Evolutionary conservation across 352 stramenopile species (phyloP).

Genomic region (Phytophthora hibernalis): DNA sequence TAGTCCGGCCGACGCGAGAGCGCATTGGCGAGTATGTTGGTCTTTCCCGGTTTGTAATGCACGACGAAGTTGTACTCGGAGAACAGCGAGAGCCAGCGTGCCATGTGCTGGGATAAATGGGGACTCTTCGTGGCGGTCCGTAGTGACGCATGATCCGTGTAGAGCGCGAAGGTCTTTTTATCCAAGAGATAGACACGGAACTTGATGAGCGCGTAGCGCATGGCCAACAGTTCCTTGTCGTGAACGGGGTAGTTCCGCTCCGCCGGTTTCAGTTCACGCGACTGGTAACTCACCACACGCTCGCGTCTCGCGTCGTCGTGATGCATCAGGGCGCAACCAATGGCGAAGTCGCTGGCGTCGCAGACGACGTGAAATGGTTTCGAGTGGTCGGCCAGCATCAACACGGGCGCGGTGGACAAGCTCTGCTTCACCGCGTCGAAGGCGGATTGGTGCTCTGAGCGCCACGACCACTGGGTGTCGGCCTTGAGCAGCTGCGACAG

Average conservation of each 20-base stretch:
- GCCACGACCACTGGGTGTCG: no score
- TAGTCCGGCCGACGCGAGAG: not conserved
- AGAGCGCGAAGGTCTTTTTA: no score
- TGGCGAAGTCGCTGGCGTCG: not conserved
- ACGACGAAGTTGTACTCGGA: no score
- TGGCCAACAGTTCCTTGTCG: slow-evolving; percentile 5
- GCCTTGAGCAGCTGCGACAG: no score
- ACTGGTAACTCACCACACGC: not conserved
- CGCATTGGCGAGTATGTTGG: no score
- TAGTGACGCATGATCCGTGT: no score
- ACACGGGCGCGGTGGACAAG: not conserved
- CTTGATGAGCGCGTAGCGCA: slow-evolving; percentile 37
- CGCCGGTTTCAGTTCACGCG: not conserved
- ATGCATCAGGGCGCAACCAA: not conserved
- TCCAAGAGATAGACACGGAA: slow-evolving; percentile 22
- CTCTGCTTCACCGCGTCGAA: no score
- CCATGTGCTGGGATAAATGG: no score
- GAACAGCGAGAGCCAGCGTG: no score
- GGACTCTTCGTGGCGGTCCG: no score
- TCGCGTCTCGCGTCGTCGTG: not conserved
- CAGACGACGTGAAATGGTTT: not conserved
- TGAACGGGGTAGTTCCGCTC: no score
- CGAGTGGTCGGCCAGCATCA: not conserved
- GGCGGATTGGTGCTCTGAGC: not conserved
- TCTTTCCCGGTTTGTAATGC: no score